Conservation (phyloP, 2,329 filamentous ascomycete species). For the Fusarium sp. region DNA sequence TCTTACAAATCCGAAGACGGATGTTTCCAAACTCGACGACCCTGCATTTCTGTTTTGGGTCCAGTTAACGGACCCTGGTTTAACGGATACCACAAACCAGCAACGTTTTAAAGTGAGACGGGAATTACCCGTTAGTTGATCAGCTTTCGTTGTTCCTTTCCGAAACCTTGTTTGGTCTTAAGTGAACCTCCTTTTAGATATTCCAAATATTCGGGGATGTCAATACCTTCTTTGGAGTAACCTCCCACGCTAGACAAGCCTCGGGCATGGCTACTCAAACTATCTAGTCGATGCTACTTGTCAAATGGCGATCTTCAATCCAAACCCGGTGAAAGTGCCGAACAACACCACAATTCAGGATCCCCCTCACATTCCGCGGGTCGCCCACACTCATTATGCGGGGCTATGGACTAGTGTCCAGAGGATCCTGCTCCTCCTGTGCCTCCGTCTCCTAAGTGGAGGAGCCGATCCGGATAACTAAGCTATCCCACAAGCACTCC, state of each 20-base stretch:
- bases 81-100: not conserved
- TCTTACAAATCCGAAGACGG: not conserved
- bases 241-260: constrained; percentile 16
- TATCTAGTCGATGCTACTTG: constrained; percentile 3
- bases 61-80: not conserved
- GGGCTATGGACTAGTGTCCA: constrained; percentile 15
- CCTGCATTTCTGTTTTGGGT: not conserved
- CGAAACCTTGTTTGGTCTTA: not conserved
- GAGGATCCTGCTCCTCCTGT: constrained; percentile 4
- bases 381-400: constrained; percentile 31
- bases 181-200: constrained; percentile 1
- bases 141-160: constrained; percentile 2
- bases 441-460: constrained; percentile 8
- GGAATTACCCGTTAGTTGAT: not conserved
- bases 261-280: constrained; percentile 13
- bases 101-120: not conserved
- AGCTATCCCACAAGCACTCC: not conserved
- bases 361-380: constrained; percentile 30
- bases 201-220: not conserved
- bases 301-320: constrained; percentile 12
- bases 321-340: constrained; percentile 31
- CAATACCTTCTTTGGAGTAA: not conserved
- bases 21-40: not conserved
- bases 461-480: constrained; percentile 16
- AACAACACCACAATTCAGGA: constrained; percentile 24